phyloP scores from a whole-genome alignment of 2,329 filamentous ascomycete species.

The Lasiodiplodia gonubiensis region DNA sequence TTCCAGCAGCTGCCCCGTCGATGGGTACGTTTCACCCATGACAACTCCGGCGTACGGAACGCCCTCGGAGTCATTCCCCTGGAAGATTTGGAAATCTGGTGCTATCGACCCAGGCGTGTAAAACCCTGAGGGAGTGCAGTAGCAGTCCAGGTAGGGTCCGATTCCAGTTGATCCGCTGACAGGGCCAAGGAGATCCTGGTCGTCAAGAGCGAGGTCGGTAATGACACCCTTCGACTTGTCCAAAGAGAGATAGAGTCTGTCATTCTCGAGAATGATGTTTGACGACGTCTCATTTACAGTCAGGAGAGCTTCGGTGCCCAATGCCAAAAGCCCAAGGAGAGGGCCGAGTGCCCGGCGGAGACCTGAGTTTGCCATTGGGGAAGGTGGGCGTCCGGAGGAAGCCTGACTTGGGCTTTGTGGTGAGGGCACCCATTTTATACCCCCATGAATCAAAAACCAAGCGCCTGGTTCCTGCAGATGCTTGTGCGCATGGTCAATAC shows the following conservation, averaged over 20 bases:
- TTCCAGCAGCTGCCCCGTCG: constrained; percentile 64
- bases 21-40: constrained; percentile 64
- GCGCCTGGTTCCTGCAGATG: constrained; percentile 8
- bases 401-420: not conserved
- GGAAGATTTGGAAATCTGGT: constrained; percentile 58
- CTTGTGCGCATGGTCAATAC: not conserved
- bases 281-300: constrained; percentile 40
- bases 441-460: not conserved
- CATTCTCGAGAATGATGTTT: constrained; percentile 51
- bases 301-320: constrained; percentile 25
- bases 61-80: constrained; percentile 57
- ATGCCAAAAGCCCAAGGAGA: not conserved
- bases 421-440: not conserved
- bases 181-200: constrained; percentile 59
- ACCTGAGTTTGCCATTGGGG: not conserved
- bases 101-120: constrained; percentile 63
- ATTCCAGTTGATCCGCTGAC: constrained; percentile 53
- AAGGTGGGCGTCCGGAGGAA: not conserved
- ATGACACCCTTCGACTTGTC: constrained; percentile 52
- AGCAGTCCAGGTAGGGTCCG: constrained; percentile 67
- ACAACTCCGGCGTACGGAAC: constrained; percentile 63
- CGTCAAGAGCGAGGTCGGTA: constrained; percentile 52
- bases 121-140: constrained; percentile 64
- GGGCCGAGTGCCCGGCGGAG: constrained; percentile 5
- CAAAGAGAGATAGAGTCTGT: constrained; percentile 52